Conservation (phyloP, 2,329 filamentous ascomycete species). For the Xylariaceae sp. region DNA sequence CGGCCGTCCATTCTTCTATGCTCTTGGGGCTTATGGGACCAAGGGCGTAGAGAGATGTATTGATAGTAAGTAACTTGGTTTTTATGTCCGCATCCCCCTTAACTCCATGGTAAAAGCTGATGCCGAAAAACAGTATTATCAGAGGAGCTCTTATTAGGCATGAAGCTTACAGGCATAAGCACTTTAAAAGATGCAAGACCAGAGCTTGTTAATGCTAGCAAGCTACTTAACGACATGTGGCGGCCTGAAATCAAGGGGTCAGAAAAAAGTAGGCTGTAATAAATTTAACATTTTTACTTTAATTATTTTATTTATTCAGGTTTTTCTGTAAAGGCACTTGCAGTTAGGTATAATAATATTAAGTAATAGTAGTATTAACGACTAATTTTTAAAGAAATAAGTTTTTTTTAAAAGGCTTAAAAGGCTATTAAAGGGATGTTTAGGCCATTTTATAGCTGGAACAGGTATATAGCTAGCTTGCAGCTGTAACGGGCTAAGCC, state of each 20-base stretch:
- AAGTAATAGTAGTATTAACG: no score
- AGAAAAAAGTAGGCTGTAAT: constrained; percentile 1
- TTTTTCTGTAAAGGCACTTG: no score
- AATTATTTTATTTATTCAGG: no score
- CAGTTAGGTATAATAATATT: no score
- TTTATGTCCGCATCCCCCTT: neutral
- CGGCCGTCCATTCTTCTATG: constrained; percentile 41
- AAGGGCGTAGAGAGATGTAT: constrained; percentile 24
- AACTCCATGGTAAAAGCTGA: no score
- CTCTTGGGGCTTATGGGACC: constrained; percentile 32
- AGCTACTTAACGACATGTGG: constrained; percentile 29
- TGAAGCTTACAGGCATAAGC: constrained; percentile 46
- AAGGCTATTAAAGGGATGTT: no score
- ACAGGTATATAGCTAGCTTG: no score
- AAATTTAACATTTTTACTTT: neutral
- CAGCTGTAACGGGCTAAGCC: no score
- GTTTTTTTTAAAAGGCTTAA: no score
- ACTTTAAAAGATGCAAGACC: constrained; percentile 43
- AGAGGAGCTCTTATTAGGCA: constrained; percentile 43
- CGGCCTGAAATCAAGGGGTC: constrained; percentile 24
- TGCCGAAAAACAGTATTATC: neutral
- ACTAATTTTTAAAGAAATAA: no score
- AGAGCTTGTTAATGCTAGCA: constrained; percentile 43
- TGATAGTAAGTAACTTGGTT: constrained; percentile 17
- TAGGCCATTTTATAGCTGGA: no score